A percentile compares a stretch with the other conserved stretches of the same genome.
Conservation (phyloP, 495 filamentous ascomycete species). For the Penicillium odoratum region DNA sequence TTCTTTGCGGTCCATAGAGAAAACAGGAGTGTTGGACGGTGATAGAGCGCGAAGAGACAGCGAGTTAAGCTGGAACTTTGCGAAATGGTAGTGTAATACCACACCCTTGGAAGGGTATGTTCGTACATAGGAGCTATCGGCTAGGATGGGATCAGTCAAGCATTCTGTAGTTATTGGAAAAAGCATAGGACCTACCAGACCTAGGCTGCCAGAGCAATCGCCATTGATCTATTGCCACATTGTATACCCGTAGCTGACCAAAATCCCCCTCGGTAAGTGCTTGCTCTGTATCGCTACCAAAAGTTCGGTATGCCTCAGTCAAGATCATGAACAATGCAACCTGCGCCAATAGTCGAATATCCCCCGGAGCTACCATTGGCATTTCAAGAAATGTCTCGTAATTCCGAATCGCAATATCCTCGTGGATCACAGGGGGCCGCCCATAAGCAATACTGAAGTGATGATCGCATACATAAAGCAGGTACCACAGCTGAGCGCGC, state of each 20-base stretch:
- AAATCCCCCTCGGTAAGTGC: constrained; percentile 55
- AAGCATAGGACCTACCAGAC: constrained; percentile 40
- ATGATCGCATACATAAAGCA: constrained; percentile 58
- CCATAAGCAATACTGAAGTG: constrained; percentile 58
- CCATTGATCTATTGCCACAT: constrained; percentile 58
- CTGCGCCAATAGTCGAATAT: constrained; percentile 55
- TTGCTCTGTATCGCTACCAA: constrained; percentile 56
- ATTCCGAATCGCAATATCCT: constrained; percentile 52
- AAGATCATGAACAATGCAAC: constrained; percentile 59
- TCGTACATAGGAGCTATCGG: constrained; percentile 52
- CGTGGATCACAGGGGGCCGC: constrained; percentile 54
- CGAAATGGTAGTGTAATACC: constrained; percentile 61
- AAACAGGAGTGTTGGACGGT: constrained; percentile 48
- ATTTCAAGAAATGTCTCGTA: constrained; percentile 53
- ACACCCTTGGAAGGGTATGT: constrained; percentile 61
- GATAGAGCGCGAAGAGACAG: constrained; percentile 55
- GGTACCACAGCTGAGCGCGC: constrained; percentile 50
- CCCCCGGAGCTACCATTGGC: constrained; percentile 48
- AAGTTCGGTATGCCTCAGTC: constrained; percentile 56
- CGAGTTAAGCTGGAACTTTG: constrained; percentile 60
- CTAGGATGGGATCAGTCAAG: constrained; percentile 23
- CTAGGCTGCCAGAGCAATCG: constrained; percentile 55
- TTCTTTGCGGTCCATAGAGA: constrained; percentile 56
- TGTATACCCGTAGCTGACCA: constrained; percentile 50
- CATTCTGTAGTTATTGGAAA: neutral